Evolutionary conservation across 257 asterid genomes (phyloP).

Genomic region (Oldenlandia corymbosa): DNA sequence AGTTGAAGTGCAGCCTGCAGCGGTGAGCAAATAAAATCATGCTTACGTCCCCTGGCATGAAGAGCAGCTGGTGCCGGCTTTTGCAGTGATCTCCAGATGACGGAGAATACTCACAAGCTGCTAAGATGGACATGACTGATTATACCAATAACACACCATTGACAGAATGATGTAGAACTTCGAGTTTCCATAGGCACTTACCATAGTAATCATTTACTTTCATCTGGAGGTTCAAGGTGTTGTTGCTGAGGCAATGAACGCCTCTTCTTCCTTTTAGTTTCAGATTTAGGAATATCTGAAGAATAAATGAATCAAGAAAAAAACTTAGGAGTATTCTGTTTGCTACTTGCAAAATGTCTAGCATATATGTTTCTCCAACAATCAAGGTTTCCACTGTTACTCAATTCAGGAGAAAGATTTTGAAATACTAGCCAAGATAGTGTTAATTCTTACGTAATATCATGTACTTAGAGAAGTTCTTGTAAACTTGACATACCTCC

Average conservation of each 20-base stretch:
- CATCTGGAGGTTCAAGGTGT: slow-evolving; percentile 48
- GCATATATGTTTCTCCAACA: too few relatives aligned
- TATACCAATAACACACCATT: background rate
- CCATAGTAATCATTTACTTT: slow-evolving; percentile 38
- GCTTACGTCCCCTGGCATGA: background rate
- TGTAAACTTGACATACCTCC: slow-evolving; percentile 56
- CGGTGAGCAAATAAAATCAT: background rate
- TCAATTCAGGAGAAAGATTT: too few relatives aligned
- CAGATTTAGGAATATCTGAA: slow-evolving; percentile 53
- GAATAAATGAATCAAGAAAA: slow-evolving; percentile 7
- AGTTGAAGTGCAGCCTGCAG: background rate
- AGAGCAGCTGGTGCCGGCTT: background rate
- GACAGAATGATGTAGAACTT: background rate
- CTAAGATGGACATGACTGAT: background rate
- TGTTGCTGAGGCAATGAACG: slow-evolving; percentile 48
- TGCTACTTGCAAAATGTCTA: background rate
- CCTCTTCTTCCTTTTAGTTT: slow-evolving; percentile 56
- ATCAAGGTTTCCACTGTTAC: too few relatives aligned
- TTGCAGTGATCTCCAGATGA: background rate
- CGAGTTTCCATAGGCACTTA: slow-evolving; percentile 4
- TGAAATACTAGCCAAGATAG: too few relatives aligned
- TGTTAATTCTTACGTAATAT: too few relatives aligned
- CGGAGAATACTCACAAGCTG: background rate
- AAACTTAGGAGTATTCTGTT: background rate
- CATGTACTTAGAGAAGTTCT: too few relatives aligned